These are phyloP conservation scores for Blastobotrys malaysiensis DNA, from an alignment of 1,139 yeast species.

Conservation along the genomic window DNA sequence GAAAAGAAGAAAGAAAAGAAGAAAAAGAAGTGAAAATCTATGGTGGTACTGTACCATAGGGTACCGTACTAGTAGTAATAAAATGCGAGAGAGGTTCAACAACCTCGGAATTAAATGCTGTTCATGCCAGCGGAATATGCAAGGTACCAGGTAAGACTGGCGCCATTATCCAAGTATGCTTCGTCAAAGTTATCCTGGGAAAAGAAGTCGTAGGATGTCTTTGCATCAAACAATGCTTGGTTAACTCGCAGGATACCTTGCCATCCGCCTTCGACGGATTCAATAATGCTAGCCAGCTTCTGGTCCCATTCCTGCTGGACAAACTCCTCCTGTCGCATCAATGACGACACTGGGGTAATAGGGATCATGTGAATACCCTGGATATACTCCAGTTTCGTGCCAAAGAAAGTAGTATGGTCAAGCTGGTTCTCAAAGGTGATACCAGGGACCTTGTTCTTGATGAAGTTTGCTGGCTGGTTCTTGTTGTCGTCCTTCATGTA, in stretches of 20 bases:
- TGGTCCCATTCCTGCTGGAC: conserved; percentile 78
- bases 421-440: conserved; percentile 78
- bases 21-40: neutral
- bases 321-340: conserved; percentile 61
- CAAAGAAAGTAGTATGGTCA: conserved; percentile 89
- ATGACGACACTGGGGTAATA: conserved; percentile 77
- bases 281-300: conserved; percentile 46
- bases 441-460: conserved; percentile 68
- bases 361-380: conserved; percentile 97
- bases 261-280: conserved; percentile 72
- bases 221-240: conserved; percentile 70
- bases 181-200: conserved; percentile 43
- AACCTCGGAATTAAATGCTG: conserved; percentile 1
- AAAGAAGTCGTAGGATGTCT: conserved; percentile 63
- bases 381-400: conserved; percentile 68
- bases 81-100: neutral
- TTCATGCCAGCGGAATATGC: conserved; percentile 59
- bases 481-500: conserved; percentile 51
- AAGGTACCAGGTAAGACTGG: conserved; percentile 83
- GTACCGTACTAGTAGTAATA: no score
- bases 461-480: conserved; percentile 51
- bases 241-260: conserved; percentile 75
- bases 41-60: no score
- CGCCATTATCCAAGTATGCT: conserved; percentile 73
- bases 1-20: neutral